Base-by-base conservation (phyloP, 345 rosid genomes). In the Euphorbia pulcherrima region DNA sequence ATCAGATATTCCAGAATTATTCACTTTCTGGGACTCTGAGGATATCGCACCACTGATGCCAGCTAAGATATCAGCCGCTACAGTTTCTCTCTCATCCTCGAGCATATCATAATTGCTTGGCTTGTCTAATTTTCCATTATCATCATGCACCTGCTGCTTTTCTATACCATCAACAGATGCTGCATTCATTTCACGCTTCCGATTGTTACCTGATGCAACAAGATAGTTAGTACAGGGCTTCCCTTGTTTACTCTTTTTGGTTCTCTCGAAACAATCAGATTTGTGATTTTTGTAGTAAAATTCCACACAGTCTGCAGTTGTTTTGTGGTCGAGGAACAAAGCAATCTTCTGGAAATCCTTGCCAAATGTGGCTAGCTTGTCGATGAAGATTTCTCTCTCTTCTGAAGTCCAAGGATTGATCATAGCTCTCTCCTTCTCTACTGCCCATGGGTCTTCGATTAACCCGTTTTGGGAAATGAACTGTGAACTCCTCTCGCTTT, bases 201-300 rank as follows among this genome's bases (percentile, higher is more conserved):
- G 80, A 61, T 80, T 90, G 64, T 87, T 88, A 52, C 79, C 77
- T 23, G 97, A 82, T 27, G 97, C 76, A 74, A 87, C 72, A 83
- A 87, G 71, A 70, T 85, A 87, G 55, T 79, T 88, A 46, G 81
- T 74, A 53, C 87, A 77, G 21, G 89, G 62, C 80, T 86, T 91
- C 67, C 74, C 80, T 65, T 75, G 83, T 83, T 88, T 85, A 58
- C 81, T 84, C 86, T 86, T 93, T 88, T 87, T 90, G 44, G 85
- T 84, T 75, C 82, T 90, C 85, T 84, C 84, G 80, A 95, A 92
- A 78, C 80, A 74, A 78, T 88, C 99, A 69, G 97, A 88, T 72
- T 95, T 95, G 83, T 90, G 99, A 73, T 95, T 95, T 74, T 92
- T 95, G 84, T 92, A 95, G 80, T 95, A 95, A 77, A 92, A 95